Base-by-base conservation (phyloP, 345 rosid genomes). In the Salix caprea region DNA sequence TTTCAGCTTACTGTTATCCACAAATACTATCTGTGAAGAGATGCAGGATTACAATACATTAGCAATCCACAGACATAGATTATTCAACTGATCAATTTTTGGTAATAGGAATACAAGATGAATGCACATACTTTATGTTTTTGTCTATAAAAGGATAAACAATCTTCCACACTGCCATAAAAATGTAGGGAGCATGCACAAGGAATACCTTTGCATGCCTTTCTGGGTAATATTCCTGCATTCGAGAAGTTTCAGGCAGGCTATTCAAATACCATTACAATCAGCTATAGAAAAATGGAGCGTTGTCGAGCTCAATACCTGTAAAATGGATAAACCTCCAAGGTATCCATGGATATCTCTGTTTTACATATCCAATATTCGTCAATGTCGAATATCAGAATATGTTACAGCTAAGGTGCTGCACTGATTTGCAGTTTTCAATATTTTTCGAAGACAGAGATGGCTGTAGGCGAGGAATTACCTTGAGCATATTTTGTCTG, bases 211-310 rank as follows among this genome's bases (percentile, higher is more conserved):
- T 85, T 5, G 77, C 88, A n/a, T 82, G 85, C 37, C 90, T 80
- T 74, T 87, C 90, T 2, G 90, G 88, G 79, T 82, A 87, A 68
- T 82, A 80, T 19, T 85, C 90, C 90, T 87, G 87, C 74, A 71
- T 56, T 77, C 32, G 32, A 48, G 54, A 15, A 15, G 16, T 48
- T 14, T 15, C 7, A 48, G 21, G 1, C 21, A 14, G 21, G 54
- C 54, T 15, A 48, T 48, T 14, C 21, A 48, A 48, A 48, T 4
- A 48, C 54, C 54, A 15, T 46, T 14, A 46, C 0, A 48, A 48
- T 48, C 21, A 48, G 21, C 7, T 48, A 48, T 48, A 48, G 54
- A 48, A 48, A 15, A 48, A 15, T 48, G 21, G 32, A 30, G 30
- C 30, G 30, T 28, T 28, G 30, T 28, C 30, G 19, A 0, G 40